Evolutionary conservation across 2,329 filamentous ascomycete genomes (phyloP).

Genomic region (Myotisia sp.): DNA sequence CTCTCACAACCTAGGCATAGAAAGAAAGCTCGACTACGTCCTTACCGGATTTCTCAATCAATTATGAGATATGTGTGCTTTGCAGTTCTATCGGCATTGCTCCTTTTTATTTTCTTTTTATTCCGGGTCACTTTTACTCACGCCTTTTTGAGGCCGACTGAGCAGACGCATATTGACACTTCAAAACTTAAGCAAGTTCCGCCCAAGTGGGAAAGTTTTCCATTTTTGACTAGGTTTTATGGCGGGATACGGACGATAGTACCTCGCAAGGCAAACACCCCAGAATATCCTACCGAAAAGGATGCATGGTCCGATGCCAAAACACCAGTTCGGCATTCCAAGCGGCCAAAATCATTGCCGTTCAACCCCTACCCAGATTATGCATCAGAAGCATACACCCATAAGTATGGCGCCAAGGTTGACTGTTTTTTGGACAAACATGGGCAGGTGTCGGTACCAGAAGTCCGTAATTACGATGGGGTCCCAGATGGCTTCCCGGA

Average conservation of each 20-base stretch:
- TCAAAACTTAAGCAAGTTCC: constrained; percentile 27
- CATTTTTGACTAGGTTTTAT: constrained; percentile 77
- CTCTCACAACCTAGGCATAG: constrained; percentile 22
- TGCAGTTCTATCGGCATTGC: constrained; percentile 50
- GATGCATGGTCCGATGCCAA: constrained; percentile 5
- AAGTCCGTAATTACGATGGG: constrained; percentile 59
- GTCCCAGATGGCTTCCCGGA: constrained; percentile 74
- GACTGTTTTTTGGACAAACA: constrained; percentile 67
- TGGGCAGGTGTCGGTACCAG: constrained; percentile 51
- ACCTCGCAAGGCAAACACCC: constrained; percentile 48
- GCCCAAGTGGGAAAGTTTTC: constrained; percentile 68
- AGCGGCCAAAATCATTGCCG: constrained; percentile 20
- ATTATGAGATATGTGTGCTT: constrained; percentile 68
- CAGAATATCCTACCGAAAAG: constrained; percentile 62
- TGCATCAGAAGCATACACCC: constrained; percentile 40
- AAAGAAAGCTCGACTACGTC: constrained; percentile 21
- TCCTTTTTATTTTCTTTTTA: constrained; percentile 64
- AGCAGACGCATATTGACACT: constrained; percentile 34
- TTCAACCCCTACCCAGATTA: constrained; percentile 60
- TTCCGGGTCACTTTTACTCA: constrained; percentile 54
- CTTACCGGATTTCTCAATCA: constrained; percentile 55
- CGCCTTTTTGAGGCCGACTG: constrained; percentile 46
- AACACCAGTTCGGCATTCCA: background rate
- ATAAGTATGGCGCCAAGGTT: constrained; percentile 45
- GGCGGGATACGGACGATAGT: constrained; percentile 67